These are phyloP conservation scores for Blastomyces gilchristii DNA, from an alignment of 2,329 filamentous ascomycete species.

Conservation along the genomic window DNA sequence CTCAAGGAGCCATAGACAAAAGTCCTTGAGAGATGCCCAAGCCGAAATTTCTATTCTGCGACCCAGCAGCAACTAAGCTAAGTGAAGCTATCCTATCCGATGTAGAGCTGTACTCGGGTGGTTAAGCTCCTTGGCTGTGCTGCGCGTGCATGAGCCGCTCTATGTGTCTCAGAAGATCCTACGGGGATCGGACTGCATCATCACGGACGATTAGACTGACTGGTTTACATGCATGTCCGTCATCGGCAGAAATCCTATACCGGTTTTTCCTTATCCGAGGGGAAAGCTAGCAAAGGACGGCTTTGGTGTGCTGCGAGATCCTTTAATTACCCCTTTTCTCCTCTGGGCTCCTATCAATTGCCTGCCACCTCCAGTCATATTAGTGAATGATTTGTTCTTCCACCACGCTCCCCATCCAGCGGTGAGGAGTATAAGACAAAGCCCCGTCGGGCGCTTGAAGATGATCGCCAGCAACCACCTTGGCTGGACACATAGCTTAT, in stretches of 20 bases:
- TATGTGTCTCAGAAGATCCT: neutral
- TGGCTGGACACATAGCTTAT: neutral
- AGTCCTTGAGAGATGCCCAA: neutral
- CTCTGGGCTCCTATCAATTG: neutral
- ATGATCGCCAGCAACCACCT: neutral
- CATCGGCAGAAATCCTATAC: neutral
- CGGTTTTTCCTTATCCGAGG: neutral
- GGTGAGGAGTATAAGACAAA: neutral
- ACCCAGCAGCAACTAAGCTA: neutral
- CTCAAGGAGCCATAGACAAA: neutral
- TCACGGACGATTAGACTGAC: neutral
- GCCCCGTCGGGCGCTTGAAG: neutral
- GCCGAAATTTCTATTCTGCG: no score
- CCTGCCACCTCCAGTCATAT: neutral
- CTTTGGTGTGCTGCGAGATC: neutral
- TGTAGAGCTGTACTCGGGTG: neutral
- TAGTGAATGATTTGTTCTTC: neutral
- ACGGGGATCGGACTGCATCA: neutral
- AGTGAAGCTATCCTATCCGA: neutral
- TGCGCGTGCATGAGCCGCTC: neutral
- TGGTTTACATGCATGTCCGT: neutral
- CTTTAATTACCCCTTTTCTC: neutral
- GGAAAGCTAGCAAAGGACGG: neutral
- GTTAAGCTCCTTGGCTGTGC: neutral
- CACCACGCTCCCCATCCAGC: neutral